Conservation (phyloP, 345 rosid genomes). For the Citrus hindsii region DNA sequence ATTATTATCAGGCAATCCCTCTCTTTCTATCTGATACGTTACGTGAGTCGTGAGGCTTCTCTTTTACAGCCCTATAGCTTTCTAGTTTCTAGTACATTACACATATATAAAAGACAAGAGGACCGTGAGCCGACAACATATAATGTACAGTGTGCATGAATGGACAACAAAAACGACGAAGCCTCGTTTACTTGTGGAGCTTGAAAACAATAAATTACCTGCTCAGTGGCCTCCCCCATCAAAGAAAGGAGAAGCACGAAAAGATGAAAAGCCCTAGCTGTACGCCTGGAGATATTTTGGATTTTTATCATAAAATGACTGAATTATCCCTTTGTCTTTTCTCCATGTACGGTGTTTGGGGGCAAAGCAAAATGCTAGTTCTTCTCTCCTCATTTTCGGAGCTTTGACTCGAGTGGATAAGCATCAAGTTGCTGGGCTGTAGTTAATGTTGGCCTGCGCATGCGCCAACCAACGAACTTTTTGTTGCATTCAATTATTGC, state of each 20-base stretch:
- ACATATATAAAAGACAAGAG: neutral
- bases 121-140: neutral
- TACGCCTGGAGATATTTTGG: neutral
- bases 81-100: neutral
- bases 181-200: neutral
- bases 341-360: neutral
- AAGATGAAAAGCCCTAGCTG: neutral
- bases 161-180: neutral
- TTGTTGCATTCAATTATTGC: neutral
- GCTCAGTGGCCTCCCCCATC: neutral
- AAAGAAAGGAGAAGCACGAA: conserved; percentile 4
- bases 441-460: neutral
- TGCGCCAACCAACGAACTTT: neutral
- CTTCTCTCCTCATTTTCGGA: neutral
- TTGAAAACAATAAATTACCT: neutral
- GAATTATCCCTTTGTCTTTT: neutral
- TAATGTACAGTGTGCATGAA: neutral
- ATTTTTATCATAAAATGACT: neutral
- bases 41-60: neutral
- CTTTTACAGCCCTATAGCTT: neutral
- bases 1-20: neutral
- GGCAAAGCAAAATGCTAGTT: neutral
- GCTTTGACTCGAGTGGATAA: neutral
- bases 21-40: neutral
- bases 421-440: neutral